Base-by-base conservation (phyloP, 192 early-diverging fungal genomes). In the Coemansia umbellata region DNA sequence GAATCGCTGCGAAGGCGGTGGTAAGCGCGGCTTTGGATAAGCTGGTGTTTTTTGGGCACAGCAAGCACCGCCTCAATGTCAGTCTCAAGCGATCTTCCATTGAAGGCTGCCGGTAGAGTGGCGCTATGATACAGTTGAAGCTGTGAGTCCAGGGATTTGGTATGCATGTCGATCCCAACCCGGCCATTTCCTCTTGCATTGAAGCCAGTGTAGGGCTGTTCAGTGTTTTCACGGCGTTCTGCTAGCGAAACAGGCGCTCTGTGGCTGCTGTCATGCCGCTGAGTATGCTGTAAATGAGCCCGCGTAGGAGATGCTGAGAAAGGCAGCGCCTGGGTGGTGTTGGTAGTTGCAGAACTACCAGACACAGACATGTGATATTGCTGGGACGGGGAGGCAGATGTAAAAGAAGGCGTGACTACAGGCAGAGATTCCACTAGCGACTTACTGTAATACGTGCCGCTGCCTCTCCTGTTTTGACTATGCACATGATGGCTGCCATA, bases 1-100 rank as follows among this genome's bases (percentile, higher is more conserved):
- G 71, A 63, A 6, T 35, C 49, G 40, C 55, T 67, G 52, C 65
- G 64, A 18, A 67, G 47, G 21, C 65, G 51, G 26, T 63, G 59
- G 48, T 60, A 60, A 1, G 71, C 41, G 21, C 60, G 54, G 47
- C 37, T 60, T 41, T 61, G 70, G 27, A 63, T 67, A 5, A 63
- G 43, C 43, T 62, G 63, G 47, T 62, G 54, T 14, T 61, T 58
- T 43, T 60, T 60, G 8, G 51, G 21, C 37, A 52, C 43, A 8
- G 55, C 42, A 19, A 31, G n/a, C 23, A 26, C 17, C 24, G 43
- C 11, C 24, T 27, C 43, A 28, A 45, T 28, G 26, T 45, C 11
- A 7, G 43, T 26, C 4, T 15, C 24, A 1, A n/a, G 5, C 8
- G 24, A 1, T 26, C 43, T 27, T 8, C 24, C 43, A 28, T 6